These are phyloP conservation scores for Ceratobasidium theobromae DNA, from an alignment of 1,284 basidiomycete genomes.

Conservation along the genomic window DNA sequence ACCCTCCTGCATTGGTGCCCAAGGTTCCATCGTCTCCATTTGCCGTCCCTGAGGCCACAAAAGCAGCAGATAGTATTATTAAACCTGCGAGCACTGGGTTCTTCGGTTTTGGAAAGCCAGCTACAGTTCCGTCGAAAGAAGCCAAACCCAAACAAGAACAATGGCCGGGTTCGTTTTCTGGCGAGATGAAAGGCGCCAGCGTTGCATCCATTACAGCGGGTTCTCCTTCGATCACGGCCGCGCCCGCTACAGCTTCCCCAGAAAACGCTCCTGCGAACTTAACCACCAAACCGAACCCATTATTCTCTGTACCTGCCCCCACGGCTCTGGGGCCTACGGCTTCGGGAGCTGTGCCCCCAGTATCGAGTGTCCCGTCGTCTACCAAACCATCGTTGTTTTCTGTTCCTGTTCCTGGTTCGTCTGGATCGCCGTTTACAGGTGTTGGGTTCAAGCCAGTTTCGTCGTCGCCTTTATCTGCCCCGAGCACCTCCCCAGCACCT, in stretches of 20 bases:
- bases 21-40: slow-evolving; percentile 16
- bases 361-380: neutral
- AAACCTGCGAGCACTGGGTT: slow-evolving; percentile 12
- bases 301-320: neutral
- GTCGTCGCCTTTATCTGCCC: slow-evolving; percentile 39
- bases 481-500: neutral
- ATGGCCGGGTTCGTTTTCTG: slow-evolving; percentile 2
- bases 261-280: neutral
- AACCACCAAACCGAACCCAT: neutral
- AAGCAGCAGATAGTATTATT: neutral
- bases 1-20: slow-evolving; percentile 4
- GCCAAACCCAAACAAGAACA: slow-evolving; percentile 7
- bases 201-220: slow-evolving; percentile 27
- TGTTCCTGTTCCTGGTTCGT: neutral
- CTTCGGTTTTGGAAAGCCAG: slow-evolving; percentile 1
- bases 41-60: neutral
- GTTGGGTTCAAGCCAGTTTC: slow-evolving; percentile 41
- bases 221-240: slow-evolving; percentile 7
- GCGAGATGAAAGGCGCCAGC: slow-evolving; percentile 7
- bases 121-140: neutral
- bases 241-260: neutral
- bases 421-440: neutral
- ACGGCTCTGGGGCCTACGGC: neutral
- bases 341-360: neutral
- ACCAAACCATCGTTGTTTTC: neutral